These are phyloP conservation scores for Royoungia palumana DNA, from an alignment of 768 basidiomycete species.

Conservation along the genomic window DNA sequence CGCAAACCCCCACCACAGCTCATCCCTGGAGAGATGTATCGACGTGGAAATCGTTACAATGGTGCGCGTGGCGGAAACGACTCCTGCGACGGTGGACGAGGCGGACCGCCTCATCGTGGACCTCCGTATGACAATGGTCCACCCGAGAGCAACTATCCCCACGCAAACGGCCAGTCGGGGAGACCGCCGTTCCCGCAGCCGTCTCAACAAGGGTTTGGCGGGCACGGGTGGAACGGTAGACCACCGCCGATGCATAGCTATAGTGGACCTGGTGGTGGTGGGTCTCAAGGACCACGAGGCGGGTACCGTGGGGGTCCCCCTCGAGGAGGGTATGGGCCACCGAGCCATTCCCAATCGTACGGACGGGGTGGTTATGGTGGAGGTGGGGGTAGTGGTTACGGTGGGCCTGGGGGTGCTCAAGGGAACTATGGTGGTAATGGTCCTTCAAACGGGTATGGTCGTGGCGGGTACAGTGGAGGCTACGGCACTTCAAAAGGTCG, in stretches of 20 bases:
- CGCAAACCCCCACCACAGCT: conserved; percentile 58
- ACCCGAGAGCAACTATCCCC: conserved; percentile 5
- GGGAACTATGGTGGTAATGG: conserved; percentile 36
- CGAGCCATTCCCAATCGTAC: conserved; percentile 18
- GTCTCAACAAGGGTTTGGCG: conserved; percentile 28
- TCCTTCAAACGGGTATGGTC: conserved; percentile 25
- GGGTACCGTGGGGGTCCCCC: conserved; percentile 23
- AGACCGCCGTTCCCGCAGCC: conserved; percentile 21
- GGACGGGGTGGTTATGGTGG: conserved; percentile 29
- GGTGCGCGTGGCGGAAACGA: conserved; percentile 44
- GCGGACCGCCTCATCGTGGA: conserved; percentile 26
- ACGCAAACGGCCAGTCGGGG: conserved; percentile 14
- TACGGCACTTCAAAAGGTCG: conserved; percentile 40
- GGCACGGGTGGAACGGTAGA: conserved; percentile 32
- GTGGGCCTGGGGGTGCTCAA: conserved; percentile 15
- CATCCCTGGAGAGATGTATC: conserved; percentile 60
- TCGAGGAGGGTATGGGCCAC: conserved; percentile 26
- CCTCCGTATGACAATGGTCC: conserved; percentile 20
- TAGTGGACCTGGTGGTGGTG: conserved; percentile 26
- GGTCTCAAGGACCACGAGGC: conserved; percentile 28
- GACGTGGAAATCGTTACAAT: conserved; percentile 49
- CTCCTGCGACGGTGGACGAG: conserved; percentile 32
- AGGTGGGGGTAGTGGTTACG: conserved; percentile 13
- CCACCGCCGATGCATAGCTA: conserved; percentile 30
- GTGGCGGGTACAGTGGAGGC: conserved; percentile 36